Percentiles rank a stretch among this genome's conserved stretches.
These are phyloP conservation scores for Skeletonema menzelii DNA, from an alignment of 108 stramenopile genomes.

Conservation along the genomic window DNA sequence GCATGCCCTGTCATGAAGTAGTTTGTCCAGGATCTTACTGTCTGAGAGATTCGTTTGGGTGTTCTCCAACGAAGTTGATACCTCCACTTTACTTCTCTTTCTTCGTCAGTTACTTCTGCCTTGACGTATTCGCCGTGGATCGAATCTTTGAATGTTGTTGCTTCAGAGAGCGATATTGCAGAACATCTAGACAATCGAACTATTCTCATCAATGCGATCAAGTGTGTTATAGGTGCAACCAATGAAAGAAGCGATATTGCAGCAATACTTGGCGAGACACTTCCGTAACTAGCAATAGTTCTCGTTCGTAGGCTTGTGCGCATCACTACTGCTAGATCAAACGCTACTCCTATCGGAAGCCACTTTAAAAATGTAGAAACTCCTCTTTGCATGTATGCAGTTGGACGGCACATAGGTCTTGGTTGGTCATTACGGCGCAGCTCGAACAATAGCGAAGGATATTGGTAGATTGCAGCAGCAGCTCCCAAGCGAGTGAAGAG, in stretches of 20 bases:
- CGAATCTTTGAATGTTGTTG: slow-evolving; percentile 22
- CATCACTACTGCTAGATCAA: slow-evolving; percentile 40
- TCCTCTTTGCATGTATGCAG: slow-evolving; percentile 35
- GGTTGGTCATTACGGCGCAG: slow-evolving; percentile 50
- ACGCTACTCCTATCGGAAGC: slow-evolving; percentile 49
- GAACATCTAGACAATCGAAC: slow-evolving; percentile 29
- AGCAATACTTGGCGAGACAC: neutral
- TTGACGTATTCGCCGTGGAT: neutral
- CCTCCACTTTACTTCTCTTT: slow-evolving; percentile 46
- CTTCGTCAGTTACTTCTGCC: neutral
- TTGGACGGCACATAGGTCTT: slow-evolving; percentile 54
- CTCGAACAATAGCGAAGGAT: slow-evolving; percentile 56
- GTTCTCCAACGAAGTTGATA: slow-evolving; percentile 65
- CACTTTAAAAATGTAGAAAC: slow-evolving; percentile 26
- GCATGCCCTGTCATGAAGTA: slow-evolving; percentile 42
- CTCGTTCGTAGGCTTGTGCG: neutral
- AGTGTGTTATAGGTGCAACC: slow-evolving; percentile 32
- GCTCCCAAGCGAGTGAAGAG: slow-evolving; percentile 58
- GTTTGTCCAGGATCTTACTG: slow-evolving; percentile 20
- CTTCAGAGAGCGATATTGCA: slow-evolving; percentile 35
- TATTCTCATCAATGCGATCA: slow-evolving; percentile 37
- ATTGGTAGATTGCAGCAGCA: slow-evolving; percentile 61
- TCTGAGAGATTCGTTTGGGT: slow-evolving; percentile 49
- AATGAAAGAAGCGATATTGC: slow-evolving; percentile 5
- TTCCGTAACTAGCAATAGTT: neutral